phyloP scores from a whole-genome alignment of 192 early-diverging fungal species.

The Rhizophagus sp. region DNA sequence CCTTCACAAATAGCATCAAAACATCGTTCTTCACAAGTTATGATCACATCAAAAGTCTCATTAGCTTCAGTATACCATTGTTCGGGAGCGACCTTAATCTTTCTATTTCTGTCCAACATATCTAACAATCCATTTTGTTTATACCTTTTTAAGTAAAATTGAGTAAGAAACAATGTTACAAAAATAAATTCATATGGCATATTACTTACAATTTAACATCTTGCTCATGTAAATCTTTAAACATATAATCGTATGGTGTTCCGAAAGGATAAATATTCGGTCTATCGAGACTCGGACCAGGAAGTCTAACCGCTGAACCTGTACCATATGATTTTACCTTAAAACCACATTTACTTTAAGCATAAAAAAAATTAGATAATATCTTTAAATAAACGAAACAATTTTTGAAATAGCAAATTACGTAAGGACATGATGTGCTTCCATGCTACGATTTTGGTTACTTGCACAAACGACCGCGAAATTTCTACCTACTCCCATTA shows the following conservation, averaged over 20 bases:
- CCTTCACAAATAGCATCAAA: slow-evolving; percentile 94
- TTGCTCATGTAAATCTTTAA: slow-evolving; percentile 72
- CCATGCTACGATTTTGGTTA: slow-evolving; percentile 98
- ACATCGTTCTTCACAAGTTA: slow-evolving; percentile 95
- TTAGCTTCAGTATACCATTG: slow-evolving; percentile 72
- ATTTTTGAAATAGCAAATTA: slow-evolving; percentile 31
- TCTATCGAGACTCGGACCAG: slow-evolving; percentile 80
- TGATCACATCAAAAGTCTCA: slow-evolving; percentile 84
- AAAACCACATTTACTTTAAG: slow-evolving; percentile 66
- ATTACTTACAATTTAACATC: slow-evolving; percentile 62
- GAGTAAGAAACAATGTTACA: slow-evolving; percentile 4
- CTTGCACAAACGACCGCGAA: slow-evolving; percentile 96
- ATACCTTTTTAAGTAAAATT: slow-evolving; percentile 55
- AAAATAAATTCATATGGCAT: not conserved
- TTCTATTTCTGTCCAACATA: slow-evolving; percentile 96
- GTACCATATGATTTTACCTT: slow-evolving; percentile 89
- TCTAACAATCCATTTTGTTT: slow-evolving; percentile 81
- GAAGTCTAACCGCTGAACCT: slow-evolving; percentile 85
- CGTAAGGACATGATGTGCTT: slow-evolving; percentile 82
- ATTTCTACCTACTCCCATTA: slow-evolving; percentile 32
- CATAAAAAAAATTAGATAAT: not conserved
- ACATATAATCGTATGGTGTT: slow-evolving; percentile 89
- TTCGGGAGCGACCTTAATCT: slow-evolving; percentile 88
- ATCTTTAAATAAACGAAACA: not conserved
- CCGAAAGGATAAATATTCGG: slow-evolving; percentile 95